Conservation (phyloP, 768 basidiomycete genomes). For the Agrocybe pediades region DNA sequence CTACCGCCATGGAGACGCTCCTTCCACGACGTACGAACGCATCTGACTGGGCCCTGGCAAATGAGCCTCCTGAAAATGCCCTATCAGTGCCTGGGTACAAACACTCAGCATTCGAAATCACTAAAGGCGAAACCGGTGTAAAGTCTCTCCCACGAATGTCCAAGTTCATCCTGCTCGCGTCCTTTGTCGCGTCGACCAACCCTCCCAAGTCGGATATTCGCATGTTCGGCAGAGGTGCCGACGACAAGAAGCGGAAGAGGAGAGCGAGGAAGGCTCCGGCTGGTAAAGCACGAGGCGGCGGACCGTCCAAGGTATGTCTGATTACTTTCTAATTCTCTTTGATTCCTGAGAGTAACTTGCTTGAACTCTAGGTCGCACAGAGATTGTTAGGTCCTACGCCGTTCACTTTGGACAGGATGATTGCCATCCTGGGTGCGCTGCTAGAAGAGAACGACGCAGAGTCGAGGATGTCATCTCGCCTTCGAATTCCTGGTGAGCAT, state of each 20-base stretch:
- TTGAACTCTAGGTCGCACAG: constrained; percentile 58
- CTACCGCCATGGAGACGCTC: constrained; percentile 62
- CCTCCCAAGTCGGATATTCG: constrained; percentile 78
- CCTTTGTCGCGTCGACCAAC: constrained; percentile 84
- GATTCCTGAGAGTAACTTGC: background rate
- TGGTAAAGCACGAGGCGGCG: constrained; percentile 38
- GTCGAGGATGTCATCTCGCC: constrained; percentile 40
- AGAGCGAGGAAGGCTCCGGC: constrained; percentile 35
- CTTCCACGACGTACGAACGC: constrained; percentile 72
- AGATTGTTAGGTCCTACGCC: constrained; percentile 76
- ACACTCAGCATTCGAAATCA: background rate
- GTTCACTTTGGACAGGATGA: constrained; percentile 78
- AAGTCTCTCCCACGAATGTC: constrained; percentile 61
- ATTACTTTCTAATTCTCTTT: background rate
- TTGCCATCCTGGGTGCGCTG: constrained; percentile 79
- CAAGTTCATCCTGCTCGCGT: constrained; percentile 74
- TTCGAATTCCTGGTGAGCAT: constrained; percentile 66
- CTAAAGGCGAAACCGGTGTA: constrained; percentile 20
- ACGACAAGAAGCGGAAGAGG: constrained; percentile 63
- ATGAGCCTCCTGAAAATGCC: constrained; percentile 47
- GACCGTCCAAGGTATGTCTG: constrained; percentile 49
- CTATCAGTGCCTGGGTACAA: constrained; percentile 27
- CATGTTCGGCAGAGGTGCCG: constrained; percentile 77
- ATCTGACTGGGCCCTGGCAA: constrained; percentile 56
- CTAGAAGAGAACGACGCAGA: constrained; percentile 73